A percentile compares a stretch with the other conserved stretches of the same genome.
phyloP scores from a whole-genome alignment of 2,329 filamentous ascomycete genomes.

The Paraconiothyrium brasiliense region DNA sequence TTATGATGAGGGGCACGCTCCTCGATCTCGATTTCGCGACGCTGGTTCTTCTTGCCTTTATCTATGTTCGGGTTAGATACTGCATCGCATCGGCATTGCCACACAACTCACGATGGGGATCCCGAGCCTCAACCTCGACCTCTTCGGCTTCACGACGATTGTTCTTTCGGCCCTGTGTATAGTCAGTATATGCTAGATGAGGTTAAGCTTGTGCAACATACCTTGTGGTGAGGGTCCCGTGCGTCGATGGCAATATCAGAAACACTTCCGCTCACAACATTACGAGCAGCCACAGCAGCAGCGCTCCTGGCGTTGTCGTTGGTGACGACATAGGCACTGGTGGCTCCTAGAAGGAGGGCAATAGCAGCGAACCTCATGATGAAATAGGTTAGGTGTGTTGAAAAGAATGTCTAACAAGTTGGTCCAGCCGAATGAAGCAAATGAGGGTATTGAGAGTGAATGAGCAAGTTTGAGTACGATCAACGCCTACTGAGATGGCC shows the following conservation, averaged over 20 bases:
- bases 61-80: not conserved
- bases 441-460: slow-evolving; percentile 34
- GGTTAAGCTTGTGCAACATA: not conserved
- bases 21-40: not conserved
- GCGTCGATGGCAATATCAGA: slow-evolving; percentile 11
- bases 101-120: slow-evolving; percentile 12
- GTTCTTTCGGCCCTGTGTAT: slow-evolving; percentile 2
- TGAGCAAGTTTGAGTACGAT: slow-evolving; percentile 49
- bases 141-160: slow-evolving; percentile 13
- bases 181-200: not conserved
- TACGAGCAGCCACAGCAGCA: slow-evolving; percentile 36
- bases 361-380: slow-evolving; percentile 44
- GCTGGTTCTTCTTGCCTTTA: not conserved
- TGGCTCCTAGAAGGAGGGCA: slow-evolving; percentile 44
- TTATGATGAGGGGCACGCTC: slow-evolving; percentile 8
- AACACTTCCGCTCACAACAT: slow-evolving; percentile 30
- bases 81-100: not conserved
- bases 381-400: slow-evolving; percentile 25
- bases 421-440: slow-evolving; percentile 43
- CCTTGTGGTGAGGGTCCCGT: slow-evolving; percentile 17
- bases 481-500: slow-evolving; percentile 34
- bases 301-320: slow-evolving; percentile 31
- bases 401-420: slow-evolving; percentile 26
- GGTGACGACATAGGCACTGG: slow-evolving; percentile 43
- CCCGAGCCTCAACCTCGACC: slow-evolving; percentile 15